A percentile compares a stretch with the other conserved stretches of the same genome.
Evolutionary conservation across 345 rosid species (phyloP).

Genomic region (Gossypium raimondii): DNA sequence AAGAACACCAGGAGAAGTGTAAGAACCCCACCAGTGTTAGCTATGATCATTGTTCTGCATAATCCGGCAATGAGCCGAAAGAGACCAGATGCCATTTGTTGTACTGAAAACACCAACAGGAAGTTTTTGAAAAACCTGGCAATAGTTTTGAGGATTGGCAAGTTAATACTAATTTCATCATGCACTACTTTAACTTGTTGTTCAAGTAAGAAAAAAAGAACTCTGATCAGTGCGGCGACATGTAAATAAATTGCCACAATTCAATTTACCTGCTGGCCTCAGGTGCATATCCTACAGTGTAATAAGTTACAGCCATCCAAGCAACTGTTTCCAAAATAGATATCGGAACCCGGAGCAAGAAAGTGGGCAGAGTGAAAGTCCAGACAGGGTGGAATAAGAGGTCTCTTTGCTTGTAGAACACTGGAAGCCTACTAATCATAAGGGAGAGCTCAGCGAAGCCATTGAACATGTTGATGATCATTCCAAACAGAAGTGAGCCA

Average conservation of each 20-base stretch:
- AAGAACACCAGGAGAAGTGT: slow-evolving; percentile 63
- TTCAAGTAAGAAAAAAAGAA: not conserved
- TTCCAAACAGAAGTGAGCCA: slow-evolving; percentile 46
- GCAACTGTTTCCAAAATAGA: slow-evolving; percentile 64
- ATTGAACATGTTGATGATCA: slow-evolving; percentile 79
- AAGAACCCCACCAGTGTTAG: slow-evolving; percentile 77
- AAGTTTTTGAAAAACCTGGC: slow-evolving; percentile 84
- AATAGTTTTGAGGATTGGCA: not conserved
- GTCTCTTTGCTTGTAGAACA: slow-evolving; percentile 90
- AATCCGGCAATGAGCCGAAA: slow-evolving; percentile 64
- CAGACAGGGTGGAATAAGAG: slow-evolving; percentile 79
- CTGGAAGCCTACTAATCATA: slow-evolving; percentile 71
- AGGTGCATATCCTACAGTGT: slow-evolving; percentile 69
- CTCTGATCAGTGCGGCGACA: too few relatives aligned
- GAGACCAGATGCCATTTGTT: slow-evolving; percentile 79
- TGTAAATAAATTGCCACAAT: not conserved
- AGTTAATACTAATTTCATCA: not conserved
- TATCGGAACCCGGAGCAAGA: slow-evolving; percentile 59
- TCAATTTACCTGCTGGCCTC: slow-evolving; percentile 54
- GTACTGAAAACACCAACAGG: slow-evolving; percentile 54
- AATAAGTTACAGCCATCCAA: slow-evolving; percentile 65
- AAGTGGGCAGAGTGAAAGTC: slow-evolving; percentile 71
- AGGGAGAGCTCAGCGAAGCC: slow-evolving; percentile 79
- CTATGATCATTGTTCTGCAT: slow-evolving; percentile 77
- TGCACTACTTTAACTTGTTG: not conserved